Base-by-base conservation (phyloP, 495 filamentous ascomycete species). In the Pyronema domesticum region DNA sequence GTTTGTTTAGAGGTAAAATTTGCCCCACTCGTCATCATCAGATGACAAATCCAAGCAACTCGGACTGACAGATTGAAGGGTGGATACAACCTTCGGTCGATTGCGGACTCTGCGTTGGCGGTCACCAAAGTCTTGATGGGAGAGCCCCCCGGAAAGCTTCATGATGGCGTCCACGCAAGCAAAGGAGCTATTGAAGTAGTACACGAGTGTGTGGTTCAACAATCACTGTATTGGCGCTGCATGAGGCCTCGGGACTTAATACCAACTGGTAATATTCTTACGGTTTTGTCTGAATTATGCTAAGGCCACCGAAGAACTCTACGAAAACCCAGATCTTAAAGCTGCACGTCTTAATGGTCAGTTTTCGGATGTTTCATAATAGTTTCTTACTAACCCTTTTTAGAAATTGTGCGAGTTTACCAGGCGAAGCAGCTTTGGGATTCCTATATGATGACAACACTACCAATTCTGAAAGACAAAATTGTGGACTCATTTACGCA, bases 121-220 rank as follows among this genome's bases (percentile, higher is more conserved):
- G 93, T 99, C 3, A 89, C 86, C 0, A 80, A 81, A 57, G 94
- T 89, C 10, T 72, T 99, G 8, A 94, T 96, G 83, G 88, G 93
- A 15, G 86, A 99, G 58, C 84, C 89, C 7, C 91, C 91, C 1
- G 85, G 85, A 48, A 74, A 82, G 48, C 67, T 85, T n/a, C 63
- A 75, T 69, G 70, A 70, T 69, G 30, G 54, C 7, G 11, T 14
- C 37, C 13, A 46, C 11, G 46, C 55, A 7, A 53, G 48, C 58
- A 69, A 68, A 50, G 68, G 75, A 17, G 78, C 78, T 8, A 66
- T 68, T 5, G 67, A 65, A 23, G 67, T 74, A 5, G 59, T 80
- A 30, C 68, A 72, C 15, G 69, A 70, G 53, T 76, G 78, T 17
- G 72, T 74, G 55, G 64, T 68, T 0, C 65, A 69, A 37, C 78